A percentile compares a stretch with the other conserved stretches of the same genome.
Evolutionary conservation across 192 early-diverging fungal genomes (phyloP).

Genomic region (Coemansia umbellata): DNA sequence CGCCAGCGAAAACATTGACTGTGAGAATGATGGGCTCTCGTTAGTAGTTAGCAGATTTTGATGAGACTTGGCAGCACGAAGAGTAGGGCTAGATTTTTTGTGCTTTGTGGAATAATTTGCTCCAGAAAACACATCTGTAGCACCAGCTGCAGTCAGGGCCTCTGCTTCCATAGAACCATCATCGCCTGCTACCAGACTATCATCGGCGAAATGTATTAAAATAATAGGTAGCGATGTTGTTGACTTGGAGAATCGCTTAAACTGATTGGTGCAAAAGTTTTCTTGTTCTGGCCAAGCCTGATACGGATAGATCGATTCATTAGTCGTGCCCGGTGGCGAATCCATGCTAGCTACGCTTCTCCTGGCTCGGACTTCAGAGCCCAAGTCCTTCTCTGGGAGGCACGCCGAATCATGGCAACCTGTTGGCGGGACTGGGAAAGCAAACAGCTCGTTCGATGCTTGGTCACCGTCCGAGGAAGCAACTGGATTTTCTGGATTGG

Average conservation of each 20-base stretch:
- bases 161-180: background rate
- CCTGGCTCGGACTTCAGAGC: too few relatives aligned
- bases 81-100: background rate
- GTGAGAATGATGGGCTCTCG: constrained; percentile 15
- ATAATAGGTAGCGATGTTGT: constrained; percentile 37
- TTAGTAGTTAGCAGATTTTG: constrained; percentile 18
- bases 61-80: constrained; percentile 33
- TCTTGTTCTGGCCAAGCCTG: background rate
- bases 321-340: background rate
- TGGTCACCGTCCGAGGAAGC: background rate
- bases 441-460: constrained; percentile 14
- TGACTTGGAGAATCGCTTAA: constrained; percentile 29
- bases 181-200: background rate
- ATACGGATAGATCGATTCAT: background rate
- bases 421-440: constrained; percentile 32
- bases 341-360: constrained; percentile 1
- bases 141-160: background rate
- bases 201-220: background rate
- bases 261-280: background rate
- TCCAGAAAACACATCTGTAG: background rate
- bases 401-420: constrained; percentile 1
- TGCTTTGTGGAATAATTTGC: background rate
- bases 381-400: background rate
- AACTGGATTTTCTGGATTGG: background rate
- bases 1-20: constrained; percentile 33